These are phyloP conservation scores for Hypoxylon sp. DNA, from an alignment of 2,329 filamentous ascomycete genomes.

Conservation along the genomic window DNA sequence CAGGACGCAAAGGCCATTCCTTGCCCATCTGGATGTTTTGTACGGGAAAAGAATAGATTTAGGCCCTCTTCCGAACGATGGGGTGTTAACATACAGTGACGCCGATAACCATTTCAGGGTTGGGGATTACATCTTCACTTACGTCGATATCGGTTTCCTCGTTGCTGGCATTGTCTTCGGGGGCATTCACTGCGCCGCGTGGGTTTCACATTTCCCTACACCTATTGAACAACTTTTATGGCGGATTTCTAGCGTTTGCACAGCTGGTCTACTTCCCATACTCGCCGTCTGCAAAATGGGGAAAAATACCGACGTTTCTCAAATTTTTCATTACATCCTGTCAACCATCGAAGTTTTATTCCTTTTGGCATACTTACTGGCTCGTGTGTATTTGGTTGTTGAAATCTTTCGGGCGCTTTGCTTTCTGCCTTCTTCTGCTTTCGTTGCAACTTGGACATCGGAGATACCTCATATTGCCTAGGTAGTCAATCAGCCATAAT, in stretches of 20 bases:
- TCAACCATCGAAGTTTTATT: not conserved
- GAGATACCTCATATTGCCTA: slow-evolving; percentile 1
- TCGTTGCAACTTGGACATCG: slow-evolving; percentile 4
- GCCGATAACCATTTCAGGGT: no score
- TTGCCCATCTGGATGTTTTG: no score
- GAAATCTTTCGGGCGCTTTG: slow-evolving; percentile 4
- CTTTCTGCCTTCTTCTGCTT: slow-evolving; percentile 1
- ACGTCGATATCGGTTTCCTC: no score
- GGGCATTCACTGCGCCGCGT: not conserved
- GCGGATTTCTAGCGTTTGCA: slow-evolving; percentile 1
- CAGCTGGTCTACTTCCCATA: not conserved
- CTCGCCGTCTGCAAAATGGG: no score
- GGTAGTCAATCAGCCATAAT: not conserved
- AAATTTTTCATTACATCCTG: not conserved
- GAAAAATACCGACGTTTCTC: no score
- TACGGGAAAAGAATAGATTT: not conserved
- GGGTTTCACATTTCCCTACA: slow-evolving; percentile 3
- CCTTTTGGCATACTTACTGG: not conserved
- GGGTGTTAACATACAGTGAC: no score
- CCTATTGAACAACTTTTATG: not conserved
- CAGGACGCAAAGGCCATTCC: no score
- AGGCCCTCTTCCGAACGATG: not conserved
- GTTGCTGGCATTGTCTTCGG: not conserved
- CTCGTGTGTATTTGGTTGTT: not conserved
- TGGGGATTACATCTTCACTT: no score